Base-by-base conservation (phyloP, 495 filamentous ascomycete genomes). In the Annulohypoxylon moriforme region DNA sequence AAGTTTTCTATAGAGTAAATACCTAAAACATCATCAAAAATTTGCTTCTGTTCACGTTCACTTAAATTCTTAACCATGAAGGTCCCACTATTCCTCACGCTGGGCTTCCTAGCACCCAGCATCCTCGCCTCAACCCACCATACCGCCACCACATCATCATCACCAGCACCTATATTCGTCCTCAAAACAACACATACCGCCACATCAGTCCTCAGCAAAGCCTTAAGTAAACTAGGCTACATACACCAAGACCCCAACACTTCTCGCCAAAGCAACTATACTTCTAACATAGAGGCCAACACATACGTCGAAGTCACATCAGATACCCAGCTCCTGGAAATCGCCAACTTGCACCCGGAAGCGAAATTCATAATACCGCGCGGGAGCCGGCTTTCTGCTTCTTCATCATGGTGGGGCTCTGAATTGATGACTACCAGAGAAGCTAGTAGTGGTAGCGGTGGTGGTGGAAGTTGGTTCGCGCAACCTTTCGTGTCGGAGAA, bases 191-290 rank as follows among this genome's bases (percentile, higher is more conserved):
- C 64, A 9, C 53, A 59, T n/a, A 62, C 60, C 16, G 75, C 75
- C 3, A 60, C 69, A 14, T 52, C 47, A 0, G 59, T 62, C 16
- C 55, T 77, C 29, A 50, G 70, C 18, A 69, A 70, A 44, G 75
- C 75, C 4, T 60, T 77, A 14, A 33, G 74, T 31, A 74, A 71
- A 5, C 56, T 77, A 24, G 75, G 75, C 16, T 77, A 76, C 55
- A 72, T 46, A 4, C 62, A 60, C n/a, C 42, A 55, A 6, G 61
- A 50, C 33, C n/a, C n/a, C n/a, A n/a, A n/a, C n/a, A n/a, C n/a
- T n/a, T n/a, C 52, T 6, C 10, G 10, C 33, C 27, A 7, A 38
- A 55, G 31, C 10, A 31, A 56, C 47, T 53, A 57, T 13, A 27
- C 22, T 16, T n/a, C 59, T 8, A 61, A 50, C 38, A 66, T 73